These are phyloP conservation scores for Nadsonia commutata DNA, from an alignment of 1,139 yeast genomes.

Conservation along the genomic window DNA sequence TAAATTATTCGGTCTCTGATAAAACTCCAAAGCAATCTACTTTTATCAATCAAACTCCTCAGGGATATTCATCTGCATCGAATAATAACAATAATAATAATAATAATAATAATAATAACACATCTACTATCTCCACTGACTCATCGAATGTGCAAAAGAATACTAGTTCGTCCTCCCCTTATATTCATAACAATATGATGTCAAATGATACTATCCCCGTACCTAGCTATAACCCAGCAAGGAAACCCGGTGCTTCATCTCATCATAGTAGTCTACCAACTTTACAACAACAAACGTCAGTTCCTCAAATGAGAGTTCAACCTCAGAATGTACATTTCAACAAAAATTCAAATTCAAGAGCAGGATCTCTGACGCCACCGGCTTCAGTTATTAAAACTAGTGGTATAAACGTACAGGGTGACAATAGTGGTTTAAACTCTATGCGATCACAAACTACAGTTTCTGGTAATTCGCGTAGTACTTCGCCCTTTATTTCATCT, in stretches of 20 bases:
- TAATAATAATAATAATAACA: no score
- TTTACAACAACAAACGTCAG: constrained; percentile 11
- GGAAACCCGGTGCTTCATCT: neutral
- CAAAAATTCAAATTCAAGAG: neutral
- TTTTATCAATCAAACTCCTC: neutral
- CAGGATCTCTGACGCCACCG: neutral
- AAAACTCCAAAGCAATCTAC: neutral
- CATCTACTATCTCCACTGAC: neutral
- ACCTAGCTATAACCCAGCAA: neutral
- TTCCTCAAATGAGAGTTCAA: constrained; percentile 15
- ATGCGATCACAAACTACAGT: neutral
- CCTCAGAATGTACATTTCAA: constrained; percentile 8
- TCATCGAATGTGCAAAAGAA: neutral
- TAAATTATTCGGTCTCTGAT: neutral
- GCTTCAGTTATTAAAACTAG: neutral
- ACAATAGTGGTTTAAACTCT: neutral
- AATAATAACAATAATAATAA: no score
- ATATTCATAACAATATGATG: neutral
- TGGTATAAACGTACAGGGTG: neutral
- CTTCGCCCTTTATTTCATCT: neutral
- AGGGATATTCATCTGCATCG: neutral
- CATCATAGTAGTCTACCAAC: constrained; percentile 5
- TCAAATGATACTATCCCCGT: neutral
- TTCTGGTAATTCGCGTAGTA: neutral
- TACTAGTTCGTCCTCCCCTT: neutral